Conservation (phyloP, 1,284 basidiomycete species). For the Cyathus olla region DNA sequence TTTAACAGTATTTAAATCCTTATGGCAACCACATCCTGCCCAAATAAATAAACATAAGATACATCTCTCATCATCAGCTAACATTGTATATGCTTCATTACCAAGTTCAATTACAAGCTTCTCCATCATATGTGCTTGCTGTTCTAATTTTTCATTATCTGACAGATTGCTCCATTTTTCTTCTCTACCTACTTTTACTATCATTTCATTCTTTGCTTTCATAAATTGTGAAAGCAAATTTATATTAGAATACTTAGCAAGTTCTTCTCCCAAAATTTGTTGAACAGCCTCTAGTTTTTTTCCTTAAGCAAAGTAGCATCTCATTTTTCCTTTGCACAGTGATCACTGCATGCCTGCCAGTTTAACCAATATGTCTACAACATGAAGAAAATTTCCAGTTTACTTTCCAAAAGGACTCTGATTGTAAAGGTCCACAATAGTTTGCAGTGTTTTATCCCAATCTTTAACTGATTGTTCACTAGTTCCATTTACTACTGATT, state of each 20-base stretch:
- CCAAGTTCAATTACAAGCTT: background rate
- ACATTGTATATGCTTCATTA: background rate
- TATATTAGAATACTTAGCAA: background rate
- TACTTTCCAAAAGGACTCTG: conserved; percentile 18
- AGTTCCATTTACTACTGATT: conserved; percentile 17
- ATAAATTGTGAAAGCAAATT: background rate
- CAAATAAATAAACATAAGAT: background rate
- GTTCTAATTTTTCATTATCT: background rate
- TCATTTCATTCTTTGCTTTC: background rate
- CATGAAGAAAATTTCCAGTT: conserved; percentile 4
- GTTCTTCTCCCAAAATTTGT: background rate
- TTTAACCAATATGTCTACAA: conserved; percentile 19
- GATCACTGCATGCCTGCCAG: conserved; percentile 21
- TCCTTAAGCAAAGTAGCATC: conserved; percentile 7
- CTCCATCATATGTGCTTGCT: background rate
- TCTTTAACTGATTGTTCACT: conserved; percentile 25
- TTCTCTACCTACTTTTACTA: background rate
- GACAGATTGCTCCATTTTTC: background rate
- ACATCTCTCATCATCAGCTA: background rate
- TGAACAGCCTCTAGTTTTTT: conserved; percentile 1
- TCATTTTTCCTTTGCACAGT: conserved; percentile 24
- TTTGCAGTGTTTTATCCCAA: conserved; percentile 12
- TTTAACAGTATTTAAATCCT: conserved; percentile 2
- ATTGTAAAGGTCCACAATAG: conserved; percentile 18
- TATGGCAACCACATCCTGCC: background rate